Percentiles rank a stretch among this genome's conserved stretches.
These are phyloP conservation scores for Monosporascus cannonballus DNA, from an alignment of 2,329 filamentous ascomycete species.

Conservation along the genomic window DNA sequence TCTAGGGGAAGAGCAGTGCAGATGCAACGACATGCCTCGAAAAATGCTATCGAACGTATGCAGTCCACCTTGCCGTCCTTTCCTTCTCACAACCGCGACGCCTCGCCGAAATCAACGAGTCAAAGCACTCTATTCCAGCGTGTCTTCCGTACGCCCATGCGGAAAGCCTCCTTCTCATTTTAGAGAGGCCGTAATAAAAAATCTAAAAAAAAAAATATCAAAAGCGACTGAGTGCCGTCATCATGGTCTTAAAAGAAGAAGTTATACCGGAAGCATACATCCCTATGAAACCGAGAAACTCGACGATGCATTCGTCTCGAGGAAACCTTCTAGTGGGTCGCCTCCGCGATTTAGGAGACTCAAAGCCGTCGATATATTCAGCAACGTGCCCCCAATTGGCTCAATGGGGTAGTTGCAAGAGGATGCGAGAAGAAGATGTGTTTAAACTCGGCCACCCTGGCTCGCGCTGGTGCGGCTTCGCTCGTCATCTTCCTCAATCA, in stretches of 20 bases:
- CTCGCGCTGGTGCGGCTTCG: slow-evolving; percentile 68
- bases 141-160: background rate
- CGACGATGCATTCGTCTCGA: too few relatives aligned
- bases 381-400: background rate
- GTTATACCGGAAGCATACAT: too few relatives aligned
- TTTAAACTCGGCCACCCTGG: slow-evolving; percentile 44
- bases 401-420: background rate
- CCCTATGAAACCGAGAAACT: too few relatives aligned
- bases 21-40: slow-evolving; percentile 5
- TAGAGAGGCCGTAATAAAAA: slow-evolving; percentile 5
- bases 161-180: too few relatives aligned
- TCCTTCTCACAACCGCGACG: slow-evolving; percentile 1
- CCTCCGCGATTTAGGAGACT: too few relatives aligned
- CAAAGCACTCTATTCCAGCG: slow-evolving; percentile 1
- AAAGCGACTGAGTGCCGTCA: too few relatives aligned
- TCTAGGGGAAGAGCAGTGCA: background rate
- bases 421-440: background rate
- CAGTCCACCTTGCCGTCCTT: slow-evolving; percentile 1
- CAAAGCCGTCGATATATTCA: too few relatives aligned
- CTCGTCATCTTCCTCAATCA: slow-evolving; percentile 81
- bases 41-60: slow-evolving; percentile 7
- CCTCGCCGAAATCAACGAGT: slow-evolving; percentile 2
- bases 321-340: too few relatives aligned
- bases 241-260: too few relatives aligned
- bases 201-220: background rate